Conservation (phyloP, 768 basidiomycete species). For the Lactifluus subvellereus region DNA sequence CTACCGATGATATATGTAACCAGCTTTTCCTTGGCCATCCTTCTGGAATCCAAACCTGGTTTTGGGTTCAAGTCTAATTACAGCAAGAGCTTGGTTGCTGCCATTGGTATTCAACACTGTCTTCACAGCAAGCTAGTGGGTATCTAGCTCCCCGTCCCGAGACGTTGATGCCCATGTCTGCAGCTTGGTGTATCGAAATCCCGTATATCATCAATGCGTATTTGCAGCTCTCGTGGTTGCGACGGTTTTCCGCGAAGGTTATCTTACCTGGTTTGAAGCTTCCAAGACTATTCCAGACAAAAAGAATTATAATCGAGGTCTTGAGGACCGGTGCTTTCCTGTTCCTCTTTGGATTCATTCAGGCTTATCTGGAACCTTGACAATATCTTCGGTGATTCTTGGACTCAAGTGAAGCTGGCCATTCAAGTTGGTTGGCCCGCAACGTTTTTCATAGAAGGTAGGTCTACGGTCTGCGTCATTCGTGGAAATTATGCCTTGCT, state of each 20-base stretch:
- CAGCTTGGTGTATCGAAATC: constrained; percentile 65
- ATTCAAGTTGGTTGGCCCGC: constrained; percentile 62
- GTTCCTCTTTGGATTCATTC: constrained; percentile 62
- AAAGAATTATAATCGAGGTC: constrained; percentile 40
- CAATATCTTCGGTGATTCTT: constrained; percentile 60
- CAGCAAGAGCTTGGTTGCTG: constrained; percentile 37
- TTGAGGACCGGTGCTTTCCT: constrained; percentile 49
- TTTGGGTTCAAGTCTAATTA: constrained; percentile 37
- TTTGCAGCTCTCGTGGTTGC: constrained; percentile 56
- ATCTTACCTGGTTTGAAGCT: constrained; percentile 42
- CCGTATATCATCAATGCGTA: constrained; percentile 72
- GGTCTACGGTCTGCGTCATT: background rate
- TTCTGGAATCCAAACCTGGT: constrained; percentile 53
- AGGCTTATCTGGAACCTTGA: constrained; percentile 81
- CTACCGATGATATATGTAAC: constrained; percentile 76
- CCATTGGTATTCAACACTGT: constrained; percentile 46
- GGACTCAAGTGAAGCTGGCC: constrained; percentile 50
- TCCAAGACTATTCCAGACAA: constrained; percentile 39
- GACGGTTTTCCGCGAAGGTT: constrained; percentile 42
- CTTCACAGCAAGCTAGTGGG: constrained; percentile 74
- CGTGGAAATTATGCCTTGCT: background rate
- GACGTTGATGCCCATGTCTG: background rate
- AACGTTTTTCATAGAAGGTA: constrained; percentile 63
- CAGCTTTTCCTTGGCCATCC: constrained; percentile 52
- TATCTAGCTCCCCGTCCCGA: constrained; percentile 11